Evolutionary conservation across 805 yeast genomes (phyloP), one percentile per base, ranked within the genome.

Genomic region (Osmozyma mogii): DNA sequence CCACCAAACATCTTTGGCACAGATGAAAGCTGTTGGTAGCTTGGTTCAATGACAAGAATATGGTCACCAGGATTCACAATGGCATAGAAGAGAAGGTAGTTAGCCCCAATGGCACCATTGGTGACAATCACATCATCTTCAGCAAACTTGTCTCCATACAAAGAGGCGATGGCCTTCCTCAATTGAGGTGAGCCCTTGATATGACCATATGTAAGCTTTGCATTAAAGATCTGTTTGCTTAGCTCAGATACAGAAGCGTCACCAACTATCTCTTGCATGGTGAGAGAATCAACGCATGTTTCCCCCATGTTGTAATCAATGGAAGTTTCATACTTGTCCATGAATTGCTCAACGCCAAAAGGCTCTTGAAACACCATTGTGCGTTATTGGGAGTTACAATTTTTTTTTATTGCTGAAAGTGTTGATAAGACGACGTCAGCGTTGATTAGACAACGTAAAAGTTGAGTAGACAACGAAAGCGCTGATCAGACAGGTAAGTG

Each of bases 81-180:
- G 1, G 70, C 46, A 36, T 69, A 70, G 34, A 65, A 56, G 2
- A 58, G 37, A 16, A 70, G 49, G 41, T 68, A 72, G 38, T 72
- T 72, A 18, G 70, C 76, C 6, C 70, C 77, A 47, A 72, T 72
- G 3, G 74, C 75, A 15, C 78, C 78, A 41, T 69, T 68, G 15
- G 75, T 67, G 17, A 70, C 45, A 13, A 71, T 56, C 15, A 72
- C 61, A 32, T 71, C 47, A 2, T 64, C 66, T 3, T 30, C 33
- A 2, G 36, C 37, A 6, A 24, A 26, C 3, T 45, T 42, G 9
- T 46, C 54, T 26, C 48, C 45, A 38, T 68, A 65, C 9, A 70
- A 27, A 1, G 45, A 34, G 8, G 67, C 56, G 24, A 71, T 57
- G 4, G 49, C 44, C 5, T 26, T 8, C 29, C 65, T 52, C 32